A percentile compares a stretch with the other conserved stretches of the same genome.
Evolutionary conservation across 176 grass and related monocot species (phyloP).

Genomic region (Eremochloa ophiuroides): DNA sequence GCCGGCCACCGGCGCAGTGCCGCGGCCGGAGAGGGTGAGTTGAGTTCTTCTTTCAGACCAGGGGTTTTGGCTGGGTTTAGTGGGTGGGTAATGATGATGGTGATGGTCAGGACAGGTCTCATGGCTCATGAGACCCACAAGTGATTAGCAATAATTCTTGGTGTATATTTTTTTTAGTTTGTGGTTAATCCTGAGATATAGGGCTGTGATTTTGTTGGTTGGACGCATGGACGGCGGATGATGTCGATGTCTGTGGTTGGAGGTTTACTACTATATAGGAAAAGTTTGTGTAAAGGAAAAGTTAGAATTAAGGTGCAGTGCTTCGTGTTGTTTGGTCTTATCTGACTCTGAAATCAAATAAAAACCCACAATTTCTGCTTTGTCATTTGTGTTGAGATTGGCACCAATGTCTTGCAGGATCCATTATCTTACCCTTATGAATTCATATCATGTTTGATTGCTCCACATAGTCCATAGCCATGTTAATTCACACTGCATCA

Average conservation of each 20-base stretch:
- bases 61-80: constrained; percentile 24
- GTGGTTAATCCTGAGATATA: constrained; percentile 21
- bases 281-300: constrained; percentile 30
- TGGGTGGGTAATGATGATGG: not conserved
- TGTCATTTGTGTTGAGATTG: too few species aligned
- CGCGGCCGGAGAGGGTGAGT: constrained; percentile 35
- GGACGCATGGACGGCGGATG: constrained; percentile 21
- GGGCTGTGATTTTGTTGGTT: constrained; percentile 29
- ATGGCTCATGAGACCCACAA: constrained; percentile 23
- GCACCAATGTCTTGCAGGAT: too few species aligned
- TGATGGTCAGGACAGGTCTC: not conserved
- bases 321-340: not conserved
- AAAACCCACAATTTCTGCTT: too few species aligned
- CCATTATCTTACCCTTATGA: too few species aligned
- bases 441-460: too few species aligned
- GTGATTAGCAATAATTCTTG: constrained; percentile 31
- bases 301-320: constrained; percentile 2
- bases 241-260: not conserved
- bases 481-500: too few species aligned
- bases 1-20: constrained; percentile 58
- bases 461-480: too few species aligned
- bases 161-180: constrained; percentile 7
- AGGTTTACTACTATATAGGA: constrained; percentile 18
- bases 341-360: too few species aligned
- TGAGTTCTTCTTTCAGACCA: too few species aligned